These are phyloP conservation scores for Tolypocladium paradoxum DNA, from an alignment of 2,329 filamentous ascomycete genomes.

Conservation along the genomic window DNA sequence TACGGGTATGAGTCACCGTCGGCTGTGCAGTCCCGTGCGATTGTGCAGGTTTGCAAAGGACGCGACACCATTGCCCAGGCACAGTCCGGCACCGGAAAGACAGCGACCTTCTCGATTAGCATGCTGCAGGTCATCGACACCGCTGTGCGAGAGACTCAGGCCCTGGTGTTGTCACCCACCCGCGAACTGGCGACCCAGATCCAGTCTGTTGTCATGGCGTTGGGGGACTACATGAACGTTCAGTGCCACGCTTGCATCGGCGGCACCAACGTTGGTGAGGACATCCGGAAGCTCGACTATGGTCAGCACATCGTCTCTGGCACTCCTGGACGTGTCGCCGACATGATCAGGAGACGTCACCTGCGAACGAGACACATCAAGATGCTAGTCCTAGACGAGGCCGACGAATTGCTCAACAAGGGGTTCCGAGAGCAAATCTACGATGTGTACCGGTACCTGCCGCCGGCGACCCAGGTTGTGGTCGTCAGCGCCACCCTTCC, in stretches of 20 bases:
- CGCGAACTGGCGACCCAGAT: conserved; percentile 97
- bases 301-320: conserved; percentile 96
- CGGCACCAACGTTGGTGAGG: conserved; percentile 93
- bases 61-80: conserved; percentile 98
- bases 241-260: conserved; percentile 98
- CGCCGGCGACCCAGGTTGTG: conserved; percentile 95
- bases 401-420: conserved; percentile 65
- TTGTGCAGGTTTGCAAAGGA: conserved; percentile 98
- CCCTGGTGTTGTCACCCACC: conserved; percentile 88
- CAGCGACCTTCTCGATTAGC: conserved; percentile 90
- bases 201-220: conserved; percentile 96
- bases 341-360: conserved; percentile 50
- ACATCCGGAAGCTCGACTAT: conserved; percentile 95
- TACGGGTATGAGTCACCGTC: conserved; percentile 98
- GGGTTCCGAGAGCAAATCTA: conserved; percentile 98
- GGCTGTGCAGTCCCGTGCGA: conserved; percentile 93
- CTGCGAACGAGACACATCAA: conserved; percentile 51
- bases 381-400: conserved; percentile 53
- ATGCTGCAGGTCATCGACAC: conserved; percentile 95
- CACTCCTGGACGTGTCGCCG: conserved; percentile 82
- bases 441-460: conserved; percentile 94
- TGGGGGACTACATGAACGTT: conserved; percentile 99
- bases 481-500: conserved; percentile 94
- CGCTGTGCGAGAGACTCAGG: conserved; percentile 83
- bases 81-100: conserved; percentile 95